phyloP scores from a whole-genome alignment of 768 basidiomycete species.

The Hydnomerulius pinastri region DNA sequence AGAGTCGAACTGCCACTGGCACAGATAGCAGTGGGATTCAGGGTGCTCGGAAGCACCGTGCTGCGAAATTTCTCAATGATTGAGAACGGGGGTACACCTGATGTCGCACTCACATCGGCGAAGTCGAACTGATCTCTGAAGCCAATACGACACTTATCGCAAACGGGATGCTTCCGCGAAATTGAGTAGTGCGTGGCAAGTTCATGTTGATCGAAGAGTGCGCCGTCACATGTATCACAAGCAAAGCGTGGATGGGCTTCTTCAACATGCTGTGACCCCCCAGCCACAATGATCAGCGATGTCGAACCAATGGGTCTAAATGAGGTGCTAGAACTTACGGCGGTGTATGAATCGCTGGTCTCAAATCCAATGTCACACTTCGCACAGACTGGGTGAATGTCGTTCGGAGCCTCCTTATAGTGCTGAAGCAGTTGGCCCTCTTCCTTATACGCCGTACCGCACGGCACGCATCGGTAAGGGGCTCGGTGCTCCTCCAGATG shows the following conservation, averaged over 20 bases:
- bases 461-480: slow-evolving; percentile 26
- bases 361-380: slow-evolving; percentile 38
- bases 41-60: slow-evolving; percentile 34
- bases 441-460: slow-evolving; percentile 24
- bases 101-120: slow-evolving; percentile 22
- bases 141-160: slow-evolving; percentile 27
- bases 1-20: slow-evolving; percentile 43
- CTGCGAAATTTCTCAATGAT: no score
- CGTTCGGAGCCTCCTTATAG: slow-evolving; percentile 37
- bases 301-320: background rate
- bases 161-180: slow-evolving; percentile 30
- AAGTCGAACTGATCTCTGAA: slow-evolving; percentile 30
- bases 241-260: slow-evolving; percentile 37
- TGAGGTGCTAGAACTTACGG: slow-evolving; percentile 24
- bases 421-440: slow-evolving; percentile 42
- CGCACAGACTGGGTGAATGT: slow-evolving; percentile 39
- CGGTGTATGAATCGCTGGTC: slow-evolving; percentile 26
- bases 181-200: slow-evolving; percentile 26
- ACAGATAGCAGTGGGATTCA: slow-evolving; percentile 36
- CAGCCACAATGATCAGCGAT: background rate
- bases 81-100: no score
- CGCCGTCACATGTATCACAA: slow-evolving; percentile 32
- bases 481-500: slow-evolving; percentile 32
- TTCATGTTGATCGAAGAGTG: slow-evolving; percentile 22
- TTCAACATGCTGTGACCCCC: slow-evolving; percentile 40